These are phyloP conservation scores for Quercus gilva DNA, from an alignment of 306 rosid genomes.

Conservation along the genomic window DNA sequence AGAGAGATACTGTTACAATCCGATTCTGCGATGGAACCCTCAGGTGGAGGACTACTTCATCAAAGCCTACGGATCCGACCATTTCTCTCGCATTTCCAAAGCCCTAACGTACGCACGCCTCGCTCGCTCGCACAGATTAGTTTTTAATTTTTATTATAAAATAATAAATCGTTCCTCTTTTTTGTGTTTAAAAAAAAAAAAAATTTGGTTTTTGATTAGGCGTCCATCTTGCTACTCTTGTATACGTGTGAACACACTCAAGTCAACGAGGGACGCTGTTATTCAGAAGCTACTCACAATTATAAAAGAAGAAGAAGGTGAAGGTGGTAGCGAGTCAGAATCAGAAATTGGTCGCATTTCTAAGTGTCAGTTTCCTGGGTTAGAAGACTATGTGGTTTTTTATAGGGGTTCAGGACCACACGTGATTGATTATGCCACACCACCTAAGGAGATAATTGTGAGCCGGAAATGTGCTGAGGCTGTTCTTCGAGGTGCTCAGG, in stretches of 20 bases:
- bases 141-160: no score
- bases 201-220: conserved; percentile 28
- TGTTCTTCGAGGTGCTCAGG: conserved; percentile 98
- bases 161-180: background rate
- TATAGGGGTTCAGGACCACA: conserved; percentile 89
- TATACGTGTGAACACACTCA: conserved; percentile 71
- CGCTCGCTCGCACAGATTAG: background rate
- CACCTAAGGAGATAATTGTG: conserved; percentile 83
- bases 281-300: conserved; percentile 46
- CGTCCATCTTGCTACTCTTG: conserved; percentile 91
- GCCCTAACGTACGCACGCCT: conserved; percentile 57
- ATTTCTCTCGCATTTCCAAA: conserved; percentile 70
- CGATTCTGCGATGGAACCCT: conserved; percentile 66
- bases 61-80: conserved; percentile 65
- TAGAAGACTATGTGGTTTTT: conserved; percentile 79
- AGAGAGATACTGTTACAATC: conserved; percentile 56
- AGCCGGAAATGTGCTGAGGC: conserved; percentile 98
- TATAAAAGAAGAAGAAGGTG: conserved; percentile 22
- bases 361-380: conserved; percentile 63
- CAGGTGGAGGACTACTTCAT: conserved; percentile 61
- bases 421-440: conserved; percentile 52
- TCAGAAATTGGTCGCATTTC: conserved; percentile 35
- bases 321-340: conserved; percentile 1
- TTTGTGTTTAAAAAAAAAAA: background rate
- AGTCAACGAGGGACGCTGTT: conserved; percentile 56